Evolutionary conservation across 495 filamentous ascomycete species (phyloP).

Genomic region (Neurospora cerealis): DNA sequence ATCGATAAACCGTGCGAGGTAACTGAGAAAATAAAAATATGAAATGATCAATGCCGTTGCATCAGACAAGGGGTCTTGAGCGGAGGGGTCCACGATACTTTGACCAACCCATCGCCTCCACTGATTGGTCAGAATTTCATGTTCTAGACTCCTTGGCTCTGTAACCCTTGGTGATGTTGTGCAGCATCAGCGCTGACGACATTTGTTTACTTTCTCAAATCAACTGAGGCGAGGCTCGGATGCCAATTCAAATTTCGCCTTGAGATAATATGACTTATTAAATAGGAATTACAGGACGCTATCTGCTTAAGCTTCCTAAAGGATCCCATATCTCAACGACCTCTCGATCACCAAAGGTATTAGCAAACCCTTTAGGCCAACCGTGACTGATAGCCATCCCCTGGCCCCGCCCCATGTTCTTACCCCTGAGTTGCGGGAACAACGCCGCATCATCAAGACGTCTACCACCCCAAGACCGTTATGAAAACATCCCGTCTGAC

Average conservation of each 20-base stretch:
- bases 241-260: neutral
- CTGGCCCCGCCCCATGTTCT: neutral
- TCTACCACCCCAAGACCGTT: neutral
- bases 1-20: neutral
- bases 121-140: neutral
- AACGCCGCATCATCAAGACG: neutral
- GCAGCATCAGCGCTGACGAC: neutral
- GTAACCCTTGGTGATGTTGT: neutral
- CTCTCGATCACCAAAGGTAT: neutral
- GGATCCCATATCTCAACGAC: neutral
- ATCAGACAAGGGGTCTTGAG: neutral
- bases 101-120: neutral
- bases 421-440: neutral
- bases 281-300: neutral
- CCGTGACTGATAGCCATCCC: neutral
- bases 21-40: neutral
- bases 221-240: neutral
- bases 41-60: neutral
- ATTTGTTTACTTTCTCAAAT: neutral
- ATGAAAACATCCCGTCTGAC: neutral
- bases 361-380: neutral
- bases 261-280: neutral
- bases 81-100: neutral
- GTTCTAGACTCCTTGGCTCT: neutral
- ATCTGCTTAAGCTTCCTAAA: neutral